A percentile compares a stretch with the other conserved stretches of the same genome.
Evolutionary conservation across 1,284 basidiomycete genomes (phyloP).

Genomic region (Cutaneotrichosporon spelunceum): DNA sequence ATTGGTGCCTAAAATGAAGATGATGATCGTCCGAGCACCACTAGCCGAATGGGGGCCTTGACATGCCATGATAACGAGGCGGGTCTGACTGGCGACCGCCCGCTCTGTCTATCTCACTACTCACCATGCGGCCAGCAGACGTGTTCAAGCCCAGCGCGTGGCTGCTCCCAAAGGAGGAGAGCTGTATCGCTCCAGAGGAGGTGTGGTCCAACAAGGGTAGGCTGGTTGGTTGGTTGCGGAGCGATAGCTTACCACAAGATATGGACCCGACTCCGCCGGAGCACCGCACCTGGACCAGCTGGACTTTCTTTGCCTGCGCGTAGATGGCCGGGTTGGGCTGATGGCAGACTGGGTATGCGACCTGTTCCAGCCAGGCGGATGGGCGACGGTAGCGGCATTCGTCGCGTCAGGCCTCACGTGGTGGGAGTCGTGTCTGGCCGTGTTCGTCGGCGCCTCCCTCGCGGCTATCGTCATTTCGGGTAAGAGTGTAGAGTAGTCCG

Average conservation of each 20-base stretch:
- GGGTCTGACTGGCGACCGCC: too few species aligned
- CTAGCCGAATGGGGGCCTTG: background rate
- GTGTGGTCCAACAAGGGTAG: constrained; percentile 45
- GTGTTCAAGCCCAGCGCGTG: constrained; percentile 14
- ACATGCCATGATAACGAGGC: background rate
- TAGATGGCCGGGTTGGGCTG: background rate
- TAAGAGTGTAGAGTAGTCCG: constrained; percentile 15
- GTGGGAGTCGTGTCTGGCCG: constrained; percentile 36
- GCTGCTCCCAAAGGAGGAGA: constrained; percentile 43
- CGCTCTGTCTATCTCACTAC: background rate
- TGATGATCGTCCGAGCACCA: background rate
- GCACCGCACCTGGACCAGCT: constrained; percentile 38
- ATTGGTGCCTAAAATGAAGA: too few species aligned
- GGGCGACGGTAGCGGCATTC: constrained; percentile 40
- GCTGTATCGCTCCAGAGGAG: constrained; percentile 39
- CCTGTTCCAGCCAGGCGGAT: constrained; percentile 30
- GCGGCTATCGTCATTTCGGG: constrained; percentile 37
- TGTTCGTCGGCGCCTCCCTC: constrained; percentile 33
- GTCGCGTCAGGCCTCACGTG: constrained; percentile 43
- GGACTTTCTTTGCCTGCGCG: constrained; percentile 34
- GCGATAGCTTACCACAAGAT: constrained; percentile 27
- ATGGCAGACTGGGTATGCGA: background rate
- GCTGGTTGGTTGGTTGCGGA: constrained; percentile 10
- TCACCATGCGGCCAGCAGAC: background rate
- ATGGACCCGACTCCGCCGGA: constrained; percentile 42